Conservation (phyloP, 2,329 filamentous ascomycete species). For the Dactylellina parvicollis region DNA sequence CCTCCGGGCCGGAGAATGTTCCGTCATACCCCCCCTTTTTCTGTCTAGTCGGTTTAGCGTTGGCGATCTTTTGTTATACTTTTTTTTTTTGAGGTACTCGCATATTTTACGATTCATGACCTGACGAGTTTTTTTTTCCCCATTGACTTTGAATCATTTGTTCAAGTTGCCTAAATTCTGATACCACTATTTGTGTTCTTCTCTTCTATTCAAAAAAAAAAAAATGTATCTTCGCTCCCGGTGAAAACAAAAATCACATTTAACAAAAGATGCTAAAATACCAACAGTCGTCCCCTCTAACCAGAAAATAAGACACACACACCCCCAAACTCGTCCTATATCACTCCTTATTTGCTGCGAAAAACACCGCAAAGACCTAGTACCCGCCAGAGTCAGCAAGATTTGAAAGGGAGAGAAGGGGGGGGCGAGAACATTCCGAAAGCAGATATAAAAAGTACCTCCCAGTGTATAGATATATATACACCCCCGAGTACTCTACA, state of each 20-base stretch:
- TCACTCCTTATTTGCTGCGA: constrained; percentile 50
- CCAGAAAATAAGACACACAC: neutral
- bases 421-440: neutral
- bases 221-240: too few relatives aligned
- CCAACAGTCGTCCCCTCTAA: too few relatives aligned
- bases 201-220: neutral
- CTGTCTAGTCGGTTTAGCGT: neutral
- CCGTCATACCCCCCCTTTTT: neutral
- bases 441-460: neutral
- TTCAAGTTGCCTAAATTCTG: neutral
- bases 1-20: too few relatives aligned
- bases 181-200: neutral
- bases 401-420: too few relatives aligned
- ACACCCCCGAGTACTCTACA: too few relatives aligned
- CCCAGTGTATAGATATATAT: neutral
- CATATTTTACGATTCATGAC: too few relatives aligned
- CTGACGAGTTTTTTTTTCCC: too few relatives aligned
- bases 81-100: too few relatives aligned
- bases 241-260: too few relatives aligned
- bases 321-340: too few relatives aligned
- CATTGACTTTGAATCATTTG: neutral
- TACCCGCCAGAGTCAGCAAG: neutral
- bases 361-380: constrained; percentile 52
- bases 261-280: too few relatives aligned
- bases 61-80: neutral